Conservation (phyloP, 129 eudicot genomes). For the Escallonia herrerae region DNA sequence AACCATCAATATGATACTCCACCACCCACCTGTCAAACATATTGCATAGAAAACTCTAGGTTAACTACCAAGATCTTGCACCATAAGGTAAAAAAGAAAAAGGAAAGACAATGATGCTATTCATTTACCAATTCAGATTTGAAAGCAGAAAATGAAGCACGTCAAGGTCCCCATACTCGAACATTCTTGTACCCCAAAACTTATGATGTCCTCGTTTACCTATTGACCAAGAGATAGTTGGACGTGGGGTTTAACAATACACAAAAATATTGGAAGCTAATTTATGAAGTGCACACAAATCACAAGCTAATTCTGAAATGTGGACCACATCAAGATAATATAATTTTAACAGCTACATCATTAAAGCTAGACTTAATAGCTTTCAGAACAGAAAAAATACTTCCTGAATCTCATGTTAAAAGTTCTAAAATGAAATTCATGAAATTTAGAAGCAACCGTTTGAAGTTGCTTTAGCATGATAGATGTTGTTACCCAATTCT, state of each 20-base stretch:
- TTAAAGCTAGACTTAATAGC: not conserved
- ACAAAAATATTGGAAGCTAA: no score
- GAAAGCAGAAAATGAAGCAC: constrained; percentile 93
- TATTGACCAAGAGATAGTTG: constrained; percentile 8
- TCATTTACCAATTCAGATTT: constrained; percentile 77
- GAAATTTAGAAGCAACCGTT: no score
- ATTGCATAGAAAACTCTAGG: not conserved
- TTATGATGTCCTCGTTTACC: constrained; percentile 96
- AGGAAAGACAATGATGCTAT: constrained; percentile 7
- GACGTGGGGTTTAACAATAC: not conserved
- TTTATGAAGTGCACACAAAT: no score
- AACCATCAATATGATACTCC: constrained; percentile 91
- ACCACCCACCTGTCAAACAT: constrained; percentile 82
- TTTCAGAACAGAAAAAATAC: not conserved
- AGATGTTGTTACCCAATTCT: no score
- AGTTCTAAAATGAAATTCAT: no score
- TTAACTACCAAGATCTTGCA: not conserved
- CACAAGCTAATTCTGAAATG: no score
- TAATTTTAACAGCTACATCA: no score
- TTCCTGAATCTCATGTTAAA: not conserved
- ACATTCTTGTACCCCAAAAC: constrained; percentile 99
- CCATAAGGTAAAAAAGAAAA: constrained; percentile 2
- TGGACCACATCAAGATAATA: no score
- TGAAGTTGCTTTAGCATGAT: no score
- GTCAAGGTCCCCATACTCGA: constrained; percentile 84